A percentile compares a stretch with the other conserved stretches of the same genome.
Conservation (phyloP, 305 asterid genomes). For the Fraxinus paxiana region DNA sequence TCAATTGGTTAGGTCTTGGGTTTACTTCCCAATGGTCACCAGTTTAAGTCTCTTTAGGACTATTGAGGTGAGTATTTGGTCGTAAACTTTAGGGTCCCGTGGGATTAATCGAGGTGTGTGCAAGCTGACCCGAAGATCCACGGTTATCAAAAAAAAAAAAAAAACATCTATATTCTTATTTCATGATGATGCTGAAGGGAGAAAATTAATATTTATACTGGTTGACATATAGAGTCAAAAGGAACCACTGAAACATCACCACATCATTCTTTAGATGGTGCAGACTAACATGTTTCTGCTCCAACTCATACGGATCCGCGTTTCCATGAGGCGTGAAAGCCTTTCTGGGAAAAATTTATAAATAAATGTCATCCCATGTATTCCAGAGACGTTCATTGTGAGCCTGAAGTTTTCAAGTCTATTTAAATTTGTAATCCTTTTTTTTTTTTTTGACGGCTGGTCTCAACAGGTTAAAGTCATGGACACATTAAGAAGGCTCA, state of each 20-base stretch:
- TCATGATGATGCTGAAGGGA: not conserved
- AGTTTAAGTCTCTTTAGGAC: no score
- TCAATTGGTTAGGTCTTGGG: no score
- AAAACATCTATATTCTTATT: not conserved
- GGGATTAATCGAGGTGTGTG: no score
- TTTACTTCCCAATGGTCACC: no score
- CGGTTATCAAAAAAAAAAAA: no score
- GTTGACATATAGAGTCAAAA: not conserved
- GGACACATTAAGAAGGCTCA: constrained; percentile 95
- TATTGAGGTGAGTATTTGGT: no score
- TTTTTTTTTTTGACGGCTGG: constrained; percentile 12
- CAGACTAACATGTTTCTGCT: not conserved
- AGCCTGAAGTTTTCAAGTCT: not conserved
- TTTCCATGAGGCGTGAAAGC: not conserved
- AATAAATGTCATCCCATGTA: not conserved
- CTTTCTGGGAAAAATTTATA: not conserved
- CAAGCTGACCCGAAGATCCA: no score
- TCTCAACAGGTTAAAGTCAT: constrained; percentile 79
- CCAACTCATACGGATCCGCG: not conserved
- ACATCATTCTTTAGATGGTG: not conserved
- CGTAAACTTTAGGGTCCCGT: no score
- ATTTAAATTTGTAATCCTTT: not conserved
- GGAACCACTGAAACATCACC: not conserved
- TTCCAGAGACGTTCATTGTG: not conserved
- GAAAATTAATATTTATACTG: not conserved